Base-by-base conservation (phyloP, 805 yeast species). In the Wickerhamiella kurtzmanii region DNA sequence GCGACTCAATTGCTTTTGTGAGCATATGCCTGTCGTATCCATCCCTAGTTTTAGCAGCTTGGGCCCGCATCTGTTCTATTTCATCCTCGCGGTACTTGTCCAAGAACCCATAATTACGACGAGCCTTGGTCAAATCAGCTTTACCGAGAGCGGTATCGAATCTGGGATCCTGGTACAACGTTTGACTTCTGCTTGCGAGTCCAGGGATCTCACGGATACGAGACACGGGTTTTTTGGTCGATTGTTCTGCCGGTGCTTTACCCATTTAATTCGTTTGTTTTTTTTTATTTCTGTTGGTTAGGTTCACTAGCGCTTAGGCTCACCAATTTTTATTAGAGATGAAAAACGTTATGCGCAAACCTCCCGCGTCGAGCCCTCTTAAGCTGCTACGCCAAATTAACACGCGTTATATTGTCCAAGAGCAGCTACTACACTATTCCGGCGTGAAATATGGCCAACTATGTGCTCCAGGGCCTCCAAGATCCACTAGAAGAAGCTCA, bases 61-160 rank as follows among this genome's bases (percentile, higher is more conserved):
- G 61, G 17, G 61, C 52, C 44, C 75, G 69, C 69, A 89, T 70
- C 39, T 79, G 75, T 2, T 64, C 54, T 36, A 92, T 70, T 60
- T 92, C 98, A 6, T 69, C 63, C 53, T 79, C 71, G 61, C 97
- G 73, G 62, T 92, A 92, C 37, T 82, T 87, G 62, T 87, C 95
- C 48, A 92, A 66, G 60, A 92, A 92, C 40, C 76, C 73, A 66
- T 92, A 92, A 58, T 89, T 80, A 57, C 77, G 75, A 50, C 96
- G 71, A 16, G 83, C 74, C 49, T 72, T 70, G 28, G 70, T 66
- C 49, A 75, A 65, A 60, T 88, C 89, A 1, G 92, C 84, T 56
- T 77, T 81, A 48, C 97, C 97, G 52, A 77, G 77, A 0, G 95
- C 87, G 2, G 89, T 74, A 63, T 92, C 96, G 61, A 92, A 92